Percentiles rank a stretch among this genome's conserved stretches.
Conservation (phyloP, 306 rosid genomes). For the Vigna hirtella region DNA sequence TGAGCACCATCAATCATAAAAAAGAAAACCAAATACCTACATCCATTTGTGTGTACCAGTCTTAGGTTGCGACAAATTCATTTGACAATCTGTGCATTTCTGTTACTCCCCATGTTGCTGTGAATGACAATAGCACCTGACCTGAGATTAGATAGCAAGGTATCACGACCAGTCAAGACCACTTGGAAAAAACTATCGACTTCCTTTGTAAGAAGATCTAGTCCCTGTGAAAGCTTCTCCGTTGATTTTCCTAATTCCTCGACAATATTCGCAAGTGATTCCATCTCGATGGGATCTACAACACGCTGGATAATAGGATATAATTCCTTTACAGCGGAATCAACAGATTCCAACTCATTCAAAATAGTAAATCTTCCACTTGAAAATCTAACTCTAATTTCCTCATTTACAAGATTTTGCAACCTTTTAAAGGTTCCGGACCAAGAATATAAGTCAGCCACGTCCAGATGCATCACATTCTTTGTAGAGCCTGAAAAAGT, state of each 20-base stretch:
- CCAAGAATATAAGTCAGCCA: conserved; percentile 69
- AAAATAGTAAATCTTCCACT: conserved; percentile 55
- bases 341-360: conserved; percentile 79
- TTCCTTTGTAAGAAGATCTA: conserved; percentile 82
- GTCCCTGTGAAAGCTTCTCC: conserved; percentile 70
- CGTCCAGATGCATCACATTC: conserved; percentile 56
- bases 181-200: conserved; percentile 82
- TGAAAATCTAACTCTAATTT: conserved; percentile 55
- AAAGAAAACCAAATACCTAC: conserved; percentile 53
- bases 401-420: conserved; percentile 71
- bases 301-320: conserved; percentile 68
- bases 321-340: conserved; percentile 63
- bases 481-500: conserved; percentile 72
- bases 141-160: conserved; percentile 76
- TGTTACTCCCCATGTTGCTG: conserved; percentile 33
- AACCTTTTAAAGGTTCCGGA: conserved; percentile 67
- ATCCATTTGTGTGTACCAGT: conserved; percentile 40
- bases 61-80: conserved; percentile 48
- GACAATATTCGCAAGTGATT: conserved; percentile 46
- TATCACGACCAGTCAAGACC: conserved; percentile 79
- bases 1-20: conserved; percentile 47
- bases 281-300: conserved; percentile 42
- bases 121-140: conserved; percentile 51
- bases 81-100: conserved; percentile 46
- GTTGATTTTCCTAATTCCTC: conserved; percentile 55